A percentile compares a stretch with the other conserved stretches of the same genome.
Conservation (phyloP, 2,329 filamentous ascomycete genomes). For the Cercospora nicotianae region DNA sequence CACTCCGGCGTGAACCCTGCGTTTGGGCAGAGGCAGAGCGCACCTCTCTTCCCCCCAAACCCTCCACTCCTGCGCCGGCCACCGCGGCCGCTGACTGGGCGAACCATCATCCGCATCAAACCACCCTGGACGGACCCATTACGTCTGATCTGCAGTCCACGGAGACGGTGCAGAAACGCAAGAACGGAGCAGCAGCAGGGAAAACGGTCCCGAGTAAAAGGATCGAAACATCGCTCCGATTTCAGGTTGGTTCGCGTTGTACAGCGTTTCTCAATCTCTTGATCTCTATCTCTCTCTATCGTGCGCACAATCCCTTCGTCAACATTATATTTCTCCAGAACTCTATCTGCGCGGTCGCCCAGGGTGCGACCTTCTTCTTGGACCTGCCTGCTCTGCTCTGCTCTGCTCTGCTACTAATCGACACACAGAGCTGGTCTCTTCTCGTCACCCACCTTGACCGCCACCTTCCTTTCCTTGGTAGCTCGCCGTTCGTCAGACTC, state of each 20-base stretch:
- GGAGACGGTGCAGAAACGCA: background rate
- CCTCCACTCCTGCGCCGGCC: background rate
- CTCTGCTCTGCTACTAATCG: background rate
- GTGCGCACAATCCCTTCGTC: background rate
- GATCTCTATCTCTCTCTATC: background rate
- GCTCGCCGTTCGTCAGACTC: background rate
- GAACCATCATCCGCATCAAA: background rate
- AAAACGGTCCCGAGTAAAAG: background rate
- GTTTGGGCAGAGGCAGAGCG: background rate
- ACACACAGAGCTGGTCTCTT: slow-evolving; percentile 10
- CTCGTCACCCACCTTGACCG: background rate
- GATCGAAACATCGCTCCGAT: background rate
- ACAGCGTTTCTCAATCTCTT: background rate
- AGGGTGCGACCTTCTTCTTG: background rate
- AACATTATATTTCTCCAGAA: background rate
- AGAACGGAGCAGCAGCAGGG: background rate
- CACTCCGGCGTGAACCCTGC: background rate
- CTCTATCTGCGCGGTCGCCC: background rate
- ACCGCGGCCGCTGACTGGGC: slow-evolving; percentile 1
- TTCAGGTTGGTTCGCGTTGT: background rate
- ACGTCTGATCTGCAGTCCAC: slow-evolving; percentile 6
- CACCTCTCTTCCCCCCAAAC: background rate
- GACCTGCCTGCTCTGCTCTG: background rate
- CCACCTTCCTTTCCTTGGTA: background rate
- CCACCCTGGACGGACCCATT: background rate